A percentile compares a stretch with the other conserved stretches of the same genome.
phyloP scores from a whole-genome alignment of 1,284 basidiomycete genomes.

The Tausonia pullulans region DNA sequence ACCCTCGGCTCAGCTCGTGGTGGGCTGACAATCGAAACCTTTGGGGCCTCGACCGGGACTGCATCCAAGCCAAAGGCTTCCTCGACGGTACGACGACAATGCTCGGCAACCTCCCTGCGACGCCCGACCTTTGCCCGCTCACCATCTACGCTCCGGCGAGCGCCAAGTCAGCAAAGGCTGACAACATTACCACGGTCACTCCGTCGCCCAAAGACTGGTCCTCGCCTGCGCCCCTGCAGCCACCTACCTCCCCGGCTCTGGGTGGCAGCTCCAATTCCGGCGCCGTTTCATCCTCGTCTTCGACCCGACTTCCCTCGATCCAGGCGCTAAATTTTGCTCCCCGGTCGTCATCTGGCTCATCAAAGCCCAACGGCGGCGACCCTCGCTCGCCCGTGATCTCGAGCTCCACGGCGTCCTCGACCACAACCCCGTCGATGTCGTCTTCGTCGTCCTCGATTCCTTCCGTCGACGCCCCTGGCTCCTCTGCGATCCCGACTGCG shows the following conservation, averaged over 20 bases:
- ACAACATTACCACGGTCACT: too few relatives aligned
- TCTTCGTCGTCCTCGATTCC: background rate
- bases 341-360: too few relatives aligned
- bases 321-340: background rate
- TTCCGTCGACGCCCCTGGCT: background rate
- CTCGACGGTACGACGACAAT: background rate
- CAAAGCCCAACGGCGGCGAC: background rate
- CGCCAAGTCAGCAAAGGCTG: too few relatives aligned
- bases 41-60: background rate
- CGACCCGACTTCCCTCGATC: conserved; percentile 5
- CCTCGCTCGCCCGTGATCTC: background rate
- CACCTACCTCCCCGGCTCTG: background rate
- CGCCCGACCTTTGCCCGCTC: too few relatives aligned
- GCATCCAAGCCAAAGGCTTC: background rate
- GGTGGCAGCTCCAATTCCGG: background rate
- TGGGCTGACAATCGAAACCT: background rate
- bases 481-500: background rate
- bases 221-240: background rate
- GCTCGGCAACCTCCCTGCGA: background rate
- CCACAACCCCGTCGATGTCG: background rate
- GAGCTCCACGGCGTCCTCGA: background rate
- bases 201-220: background rate
- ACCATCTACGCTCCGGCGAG: too few relatives aligned
- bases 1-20: background rate
- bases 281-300: background rate